Evolutionary conservation across 306 rosid species (phyloP).

Genomic region (Mimosa bimucronata): DNA sequence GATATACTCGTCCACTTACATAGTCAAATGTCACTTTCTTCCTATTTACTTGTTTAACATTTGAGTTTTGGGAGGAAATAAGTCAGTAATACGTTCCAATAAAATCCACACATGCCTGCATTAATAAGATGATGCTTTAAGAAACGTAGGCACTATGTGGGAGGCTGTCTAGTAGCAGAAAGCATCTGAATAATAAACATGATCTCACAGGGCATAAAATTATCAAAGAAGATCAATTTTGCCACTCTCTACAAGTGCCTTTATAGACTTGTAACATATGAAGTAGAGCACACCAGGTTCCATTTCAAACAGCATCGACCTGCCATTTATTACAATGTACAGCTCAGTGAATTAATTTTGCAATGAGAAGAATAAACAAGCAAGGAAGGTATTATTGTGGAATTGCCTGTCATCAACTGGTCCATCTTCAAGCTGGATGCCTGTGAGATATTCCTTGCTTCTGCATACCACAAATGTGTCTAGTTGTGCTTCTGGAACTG

Average conservation of each 20-base stretch:
- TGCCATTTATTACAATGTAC: conserved; percentile 28
- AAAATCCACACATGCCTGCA: not conserved
- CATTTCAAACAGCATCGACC: conserved; percentile 60
- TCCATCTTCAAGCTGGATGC: conserved; percentile 88
- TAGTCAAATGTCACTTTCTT: not conserved
- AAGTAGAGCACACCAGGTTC: conserved; percentile 61
- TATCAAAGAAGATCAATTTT: conserved; percentile 62
- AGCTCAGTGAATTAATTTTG: conserved; percentile 13
- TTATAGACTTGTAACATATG: conserved; percentile 87
- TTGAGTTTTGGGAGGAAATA: not conserved
- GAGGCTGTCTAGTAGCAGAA: not conserved
- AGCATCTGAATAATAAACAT: conserved; percentile 4
- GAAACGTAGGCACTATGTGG: not conserved
- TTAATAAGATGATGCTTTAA: not conserved
- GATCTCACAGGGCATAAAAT: not conserved
- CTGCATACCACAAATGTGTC: conserved; percentile 89
- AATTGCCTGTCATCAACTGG: conserved; percentile 72
- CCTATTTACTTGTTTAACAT: not conserved
- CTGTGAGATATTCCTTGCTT: conserved; percentile 78
- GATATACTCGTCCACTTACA: not conserved
- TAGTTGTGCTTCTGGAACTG: conserved; percentile 79
- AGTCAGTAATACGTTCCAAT: not conserved
- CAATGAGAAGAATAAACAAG: not conserved
- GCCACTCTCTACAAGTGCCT: conserved; percentile 78
- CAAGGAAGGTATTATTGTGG: conserved; percentile 21